These are phyloP conservation scores for Verticillium tricorpus DNA, from an alignment of 2,329 filamentous ascomycete species.

Conservation along the genomic window DNA sequence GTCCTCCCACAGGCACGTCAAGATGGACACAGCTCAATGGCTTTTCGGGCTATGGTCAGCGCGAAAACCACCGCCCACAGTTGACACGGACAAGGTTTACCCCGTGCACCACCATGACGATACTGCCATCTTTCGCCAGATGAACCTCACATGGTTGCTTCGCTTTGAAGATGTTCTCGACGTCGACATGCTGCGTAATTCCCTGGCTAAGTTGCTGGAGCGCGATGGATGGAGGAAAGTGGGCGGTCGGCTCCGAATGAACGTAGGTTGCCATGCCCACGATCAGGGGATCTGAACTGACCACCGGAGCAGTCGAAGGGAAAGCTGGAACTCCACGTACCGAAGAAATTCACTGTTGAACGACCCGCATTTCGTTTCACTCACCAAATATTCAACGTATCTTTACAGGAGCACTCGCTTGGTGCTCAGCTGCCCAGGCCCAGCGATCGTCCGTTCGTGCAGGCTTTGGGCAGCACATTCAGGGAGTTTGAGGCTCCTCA, in stretches of 20 bases:
- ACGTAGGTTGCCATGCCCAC: constrained; percentile 19
- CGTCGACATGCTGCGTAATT: constrained; percentile 26
- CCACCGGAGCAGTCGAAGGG: constrained; percentile 10
- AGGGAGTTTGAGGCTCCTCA: constrained; percentile 11
- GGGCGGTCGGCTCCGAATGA: constrained; percentile 36
- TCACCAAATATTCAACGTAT: constrained; percentile 27
- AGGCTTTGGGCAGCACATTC: constrained; percentile 13
- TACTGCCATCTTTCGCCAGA: constrained; percentile 14
- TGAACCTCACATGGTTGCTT: constrained; percentile 28
- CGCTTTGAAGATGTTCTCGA: constrained; percentile 44
- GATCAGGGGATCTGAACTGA: neutral
- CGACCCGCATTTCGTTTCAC: constrained; percentile 36
- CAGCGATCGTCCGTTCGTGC: constrained; percentile 12
- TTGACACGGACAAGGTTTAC: constrained; percentile 19
- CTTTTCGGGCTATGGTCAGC: constrained; percentile 4
- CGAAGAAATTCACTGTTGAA: constrained; percentile 20
- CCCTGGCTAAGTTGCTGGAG: constrained; percentile 32
- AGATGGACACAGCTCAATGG: neutral
- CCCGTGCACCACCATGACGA: constrained; percentile 28
- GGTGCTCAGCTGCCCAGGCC: constrained; percentile 29
- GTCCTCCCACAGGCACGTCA: neutral
- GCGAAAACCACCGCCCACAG: constrained; percentile 5
- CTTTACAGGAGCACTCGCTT: constrained; percentile 35
- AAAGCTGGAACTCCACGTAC: constrained; percentile 27
- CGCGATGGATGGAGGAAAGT: constrained; percentile 41